A percentile compares a stretch with the other conserved stretches of the same genome.
Conservation (phyloP, 1,284 basidiomycete species). For the Pseudomicrostroma phylloplanum region DNA sequence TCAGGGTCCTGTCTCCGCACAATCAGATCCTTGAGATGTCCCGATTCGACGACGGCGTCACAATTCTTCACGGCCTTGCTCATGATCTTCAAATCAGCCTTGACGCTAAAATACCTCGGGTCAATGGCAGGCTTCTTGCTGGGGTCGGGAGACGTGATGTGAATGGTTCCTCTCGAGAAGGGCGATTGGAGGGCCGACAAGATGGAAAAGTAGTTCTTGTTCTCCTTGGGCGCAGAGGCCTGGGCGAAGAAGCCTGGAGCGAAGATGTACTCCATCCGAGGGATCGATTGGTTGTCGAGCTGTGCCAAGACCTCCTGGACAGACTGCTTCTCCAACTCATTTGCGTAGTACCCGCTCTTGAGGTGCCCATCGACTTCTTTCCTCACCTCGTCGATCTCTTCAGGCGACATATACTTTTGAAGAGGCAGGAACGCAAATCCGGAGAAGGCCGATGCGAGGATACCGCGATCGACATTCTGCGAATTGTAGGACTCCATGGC, state of each 20-base stretch:
- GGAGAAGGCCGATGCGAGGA: constrained; percentile 31
- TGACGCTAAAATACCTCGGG: constrained; percentile 57
- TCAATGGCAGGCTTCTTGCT: constrained; percentile 62
- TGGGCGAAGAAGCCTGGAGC: constrained; percentile 41
- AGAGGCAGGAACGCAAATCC: constrained; percentile 34
- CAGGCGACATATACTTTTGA: constrained; percentile 23
- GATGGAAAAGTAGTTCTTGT: constrained; percentile 33
- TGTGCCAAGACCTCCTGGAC: not conserved
- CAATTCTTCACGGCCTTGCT: constrained; percentile 30
- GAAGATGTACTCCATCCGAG: constrained; percentile 20
- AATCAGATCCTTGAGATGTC: constrained; percentile 24
- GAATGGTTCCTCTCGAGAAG: constrained; percentile 31
- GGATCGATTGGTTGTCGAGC: constrained; percentile 9
- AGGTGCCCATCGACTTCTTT: constrained; percentile 19
- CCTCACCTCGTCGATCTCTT: constrained; percentile 27
- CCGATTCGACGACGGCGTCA: constrained; percentile 20
- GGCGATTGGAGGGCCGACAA: constrained; percentile 32
- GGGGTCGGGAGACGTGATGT: constrained; percentile 53
- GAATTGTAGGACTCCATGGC: constrained; percentile 32
- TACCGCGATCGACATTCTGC: constrained; percentile 25
- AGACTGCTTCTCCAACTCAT: constrained; percentile 1
- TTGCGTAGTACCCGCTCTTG: constrained; percentile 20
- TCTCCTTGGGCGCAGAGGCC: constrained; percentile 24
- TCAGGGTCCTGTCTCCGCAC: constrained; percentile 24
- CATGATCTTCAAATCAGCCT: constrained; percentile 36